A percentile compares a stretch with the other conserved stretches of the same genome.
phyloP scores from a whole-genome alignment of 2,329 filamentous ascomycete genomes.

The Fusarium chuoi region DNA sequence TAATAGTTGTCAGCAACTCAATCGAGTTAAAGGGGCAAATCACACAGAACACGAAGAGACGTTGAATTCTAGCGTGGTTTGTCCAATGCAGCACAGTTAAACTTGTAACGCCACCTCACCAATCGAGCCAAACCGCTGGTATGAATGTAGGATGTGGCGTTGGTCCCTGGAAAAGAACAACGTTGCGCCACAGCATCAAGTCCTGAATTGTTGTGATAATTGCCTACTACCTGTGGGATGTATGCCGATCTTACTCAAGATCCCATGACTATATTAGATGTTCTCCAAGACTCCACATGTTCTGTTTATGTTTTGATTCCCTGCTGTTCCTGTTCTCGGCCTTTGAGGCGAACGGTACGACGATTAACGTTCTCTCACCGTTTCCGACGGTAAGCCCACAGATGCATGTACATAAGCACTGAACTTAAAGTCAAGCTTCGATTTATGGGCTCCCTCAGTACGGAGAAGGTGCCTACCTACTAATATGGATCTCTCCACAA shows the following conservation, averaged over 20 bases:
- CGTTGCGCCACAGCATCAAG: conserved; percentile 22
- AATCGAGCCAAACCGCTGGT: background rate
- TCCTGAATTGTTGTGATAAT: background rate
- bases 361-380: background rate
- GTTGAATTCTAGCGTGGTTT: conserved; percentile 14
- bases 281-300: background rate
- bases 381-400: conserved; percentile 2
- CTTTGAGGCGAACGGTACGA: background rate
- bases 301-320: background rate
- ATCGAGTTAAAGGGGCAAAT: conserved; percentile 28
- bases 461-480: background rate
- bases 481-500: background rate
- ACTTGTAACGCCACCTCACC: conserved; percentile 13
- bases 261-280: background rate
- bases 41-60: background rate
- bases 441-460: background rate
- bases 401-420: background rate
- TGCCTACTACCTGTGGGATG: background rate
- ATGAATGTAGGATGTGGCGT: conserved; percentile 19
- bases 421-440: background rate
- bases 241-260: background rate
- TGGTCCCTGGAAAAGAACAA: conserved; percentile 1
- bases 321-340: background rate
- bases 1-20: background rate
- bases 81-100: background rate